Conservation (phyloP, 2,329 filamentous ascomycete genomes). For the Alternaria gansuensis region DNA sequence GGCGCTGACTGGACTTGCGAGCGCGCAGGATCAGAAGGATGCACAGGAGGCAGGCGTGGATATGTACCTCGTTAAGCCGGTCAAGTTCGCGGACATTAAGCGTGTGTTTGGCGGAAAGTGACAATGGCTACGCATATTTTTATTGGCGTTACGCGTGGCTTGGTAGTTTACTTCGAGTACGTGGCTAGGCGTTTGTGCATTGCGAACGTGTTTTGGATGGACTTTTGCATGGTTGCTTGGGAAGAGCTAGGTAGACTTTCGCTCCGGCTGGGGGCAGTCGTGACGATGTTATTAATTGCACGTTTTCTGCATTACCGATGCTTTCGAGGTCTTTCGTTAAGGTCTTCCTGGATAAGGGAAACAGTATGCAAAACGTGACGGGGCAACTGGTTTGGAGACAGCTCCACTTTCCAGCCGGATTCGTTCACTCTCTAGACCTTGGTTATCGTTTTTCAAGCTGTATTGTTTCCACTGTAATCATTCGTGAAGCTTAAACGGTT, state of each 20-base stretch:
- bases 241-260: background rate
- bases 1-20: constrained; percentile 52
- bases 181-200: constrained; percentile 2
- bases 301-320: background rate
- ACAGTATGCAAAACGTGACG: no score
- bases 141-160: constrained; percentile 4
- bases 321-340: background rate
- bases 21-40: constrained; percentile 46
- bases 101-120: constrained; percentile 34
- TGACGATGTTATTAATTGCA: background rate
- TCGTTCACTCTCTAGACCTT: no score
- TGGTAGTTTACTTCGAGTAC: constrained; percentile 1
- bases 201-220: constrained; percentile 10
- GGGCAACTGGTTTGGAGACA: no score
- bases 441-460: no score
- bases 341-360: no score
- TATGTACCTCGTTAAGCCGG: constrained; percentile 52
- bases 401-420: no score
- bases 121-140: background rate
- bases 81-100: constrained; percentile 49
- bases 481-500: no score
- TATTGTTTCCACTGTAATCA: no score
- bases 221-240: background rate
- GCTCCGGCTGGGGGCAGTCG: background rate
- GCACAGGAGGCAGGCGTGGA: constrained; percentile 50